Conservation (phyloP, 306 rosid species). For the Ochetophila trinervis region DNA sequence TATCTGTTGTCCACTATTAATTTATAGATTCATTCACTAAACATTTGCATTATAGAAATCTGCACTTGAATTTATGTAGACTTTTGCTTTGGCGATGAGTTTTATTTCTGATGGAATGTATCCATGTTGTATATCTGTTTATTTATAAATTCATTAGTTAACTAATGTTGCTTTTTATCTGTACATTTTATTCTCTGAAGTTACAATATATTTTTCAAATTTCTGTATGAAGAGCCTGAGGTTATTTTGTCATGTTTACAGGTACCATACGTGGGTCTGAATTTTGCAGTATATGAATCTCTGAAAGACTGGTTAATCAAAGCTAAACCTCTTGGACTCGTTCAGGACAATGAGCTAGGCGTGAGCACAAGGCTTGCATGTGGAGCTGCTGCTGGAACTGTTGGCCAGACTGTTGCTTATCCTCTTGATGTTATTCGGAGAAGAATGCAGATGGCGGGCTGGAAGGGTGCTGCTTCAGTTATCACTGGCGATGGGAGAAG, state of each 20-base stretch:
- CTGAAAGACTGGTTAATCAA: constrained; percentile 44
- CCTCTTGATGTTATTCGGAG: constrained; percentile 54
- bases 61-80: not conserved
- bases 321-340: constrained; percentile 33
- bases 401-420: constrained; percentile 54
- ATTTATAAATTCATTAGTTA: not conserved
- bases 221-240: not conserved
- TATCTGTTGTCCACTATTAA: not conserved
- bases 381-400: constrained; percentile 56
- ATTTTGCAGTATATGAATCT: constrained; percentile 48
- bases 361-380: constrained; percentile 45
- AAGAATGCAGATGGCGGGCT: constrained; percentile 57
- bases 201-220: not conserved
- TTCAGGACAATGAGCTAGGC: constrained; percentile 37
- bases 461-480: constrained; percentile 41
- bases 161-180: not conserved
- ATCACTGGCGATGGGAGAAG: constrained; percentile 40
- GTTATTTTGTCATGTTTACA: constrained; percentile 17
- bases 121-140: not conserved
- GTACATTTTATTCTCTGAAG: not conserved
- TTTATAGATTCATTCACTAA: not conserved
- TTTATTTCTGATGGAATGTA: not conserved
- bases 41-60: not conserved
- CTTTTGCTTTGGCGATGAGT: not conserved
- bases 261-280: constrained; percentile 53